Percentiles rank a stretch among this genome's conserved stretches.
phyloP scores from a whole-genome alignment of 2,329 filamentous ascomycete genomes.

The Sphaerulina musiva region DNA sequence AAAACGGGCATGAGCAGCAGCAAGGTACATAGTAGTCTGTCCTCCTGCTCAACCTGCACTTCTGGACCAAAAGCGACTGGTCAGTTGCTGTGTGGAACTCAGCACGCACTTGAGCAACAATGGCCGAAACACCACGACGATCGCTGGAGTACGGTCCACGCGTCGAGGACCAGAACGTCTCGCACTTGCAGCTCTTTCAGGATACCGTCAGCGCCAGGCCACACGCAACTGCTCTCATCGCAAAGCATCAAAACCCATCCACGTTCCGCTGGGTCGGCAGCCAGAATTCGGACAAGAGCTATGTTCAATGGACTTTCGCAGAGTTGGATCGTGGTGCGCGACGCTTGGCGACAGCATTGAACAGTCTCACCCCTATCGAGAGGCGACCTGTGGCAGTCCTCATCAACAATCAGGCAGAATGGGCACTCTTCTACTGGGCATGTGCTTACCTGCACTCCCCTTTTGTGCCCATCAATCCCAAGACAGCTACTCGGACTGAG shows the following conservation, averaged over 20 bases:
- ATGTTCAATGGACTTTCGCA: slow-evolving; percentile 30
- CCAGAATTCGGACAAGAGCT: slow-evolving; percentile 23
- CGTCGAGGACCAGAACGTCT: slow-evolving; percentile 23
- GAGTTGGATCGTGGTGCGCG: slow-evolving; percentile 31
- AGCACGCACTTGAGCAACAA: slow-evolving; percentile 17
- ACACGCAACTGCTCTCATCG: slow-evolving; percentile 29
- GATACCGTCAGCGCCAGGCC: slow-evolving; percentile 27
- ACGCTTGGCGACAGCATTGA: slow-evolving; percentile 28
- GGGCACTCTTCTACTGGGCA: slow-evolving; percentile 32
- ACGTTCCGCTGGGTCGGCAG: slow-evolving; percentile 31
- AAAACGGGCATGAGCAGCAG: slow-evolving; percentile 17
- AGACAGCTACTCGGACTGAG: slow-evolving; percentile 26
- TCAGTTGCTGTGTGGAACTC: slow-evolving; percentile 16
- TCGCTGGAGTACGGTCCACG: slow-evolving; percentile 27
- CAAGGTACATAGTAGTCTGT: slow-evolving; percentile 19
- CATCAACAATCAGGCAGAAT: slow-evolving; percentile 33
- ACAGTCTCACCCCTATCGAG: slow-evolving; percentile 29
- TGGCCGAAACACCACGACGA: slow-evolving; percentile 18
- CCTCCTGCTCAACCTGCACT: slow-evolving; percentile 14
- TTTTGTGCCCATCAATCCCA: slow-evolving; percentile 31
- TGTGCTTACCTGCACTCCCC: slow-evolving; percentile 31
- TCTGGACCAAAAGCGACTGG: slow-evolving; percentile 11
- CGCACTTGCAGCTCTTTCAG: slow-evolving; percentile 32
- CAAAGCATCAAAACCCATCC: slow-evolving; percentile 27
- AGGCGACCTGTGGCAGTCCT: slow-evolving; percentile 28